A percentile compares a stretch with the other conserved stretches of the same genome.
Conservation (phyloP, 2,329 filamentous ascomycete species). For the Ramularia endophylla region DNA sequence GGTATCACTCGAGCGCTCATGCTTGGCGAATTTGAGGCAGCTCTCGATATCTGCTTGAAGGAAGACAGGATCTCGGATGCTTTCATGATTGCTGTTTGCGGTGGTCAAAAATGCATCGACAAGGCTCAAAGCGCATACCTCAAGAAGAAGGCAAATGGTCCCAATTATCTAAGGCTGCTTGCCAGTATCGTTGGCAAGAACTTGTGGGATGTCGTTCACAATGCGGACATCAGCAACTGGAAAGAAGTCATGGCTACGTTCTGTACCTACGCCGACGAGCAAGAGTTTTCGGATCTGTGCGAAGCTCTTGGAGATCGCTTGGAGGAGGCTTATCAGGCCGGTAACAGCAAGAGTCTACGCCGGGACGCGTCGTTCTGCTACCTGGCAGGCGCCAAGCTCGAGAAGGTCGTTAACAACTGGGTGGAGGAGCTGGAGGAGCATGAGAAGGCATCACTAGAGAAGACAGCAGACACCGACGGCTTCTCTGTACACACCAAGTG, state of each 20-base stretch:
- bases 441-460: conserved; percentile 66
- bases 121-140: conserved; percentile 92
- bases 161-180: conserved; percentile 86
- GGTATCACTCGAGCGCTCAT: conserved; percentile 82
- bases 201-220: conserved; percentile 96
- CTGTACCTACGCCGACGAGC: conserved; percentile 88
- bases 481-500: conserved; percentile 89
- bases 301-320: conserved; percentile 91
- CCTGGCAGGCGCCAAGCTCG: conserved; percentile 88
- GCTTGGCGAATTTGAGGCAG: conserved; percentile 83
- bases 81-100: conserved; percentile 96
- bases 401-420: conserved; percentile 97
- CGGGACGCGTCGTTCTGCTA: conserved; percentile 98
- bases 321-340: conserved; percentile 56
- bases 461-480: conserved; percentile 58
- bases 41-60: conserved; percentile 79
- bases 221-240: conserved; percentile 88
- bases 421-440: conserved; percentile 80
- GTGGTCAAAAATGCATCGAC: conserved; percentile 85
- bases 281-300: conserved; percentile 90
- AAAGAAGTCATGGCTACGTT: conserved; percentile 94
- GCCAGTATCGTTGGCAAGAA: conserved; percentile 94
- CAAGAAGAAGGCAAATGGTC: conserved; percentile 70
- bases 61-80: conserved; percentile 91
- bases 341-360: conserved; percentile 50